Evolutionary conservation across 2,329 filamentous ascomycete genomes (phyloP).

Genomic region (Thielaviopsis euricoi): DNA sequence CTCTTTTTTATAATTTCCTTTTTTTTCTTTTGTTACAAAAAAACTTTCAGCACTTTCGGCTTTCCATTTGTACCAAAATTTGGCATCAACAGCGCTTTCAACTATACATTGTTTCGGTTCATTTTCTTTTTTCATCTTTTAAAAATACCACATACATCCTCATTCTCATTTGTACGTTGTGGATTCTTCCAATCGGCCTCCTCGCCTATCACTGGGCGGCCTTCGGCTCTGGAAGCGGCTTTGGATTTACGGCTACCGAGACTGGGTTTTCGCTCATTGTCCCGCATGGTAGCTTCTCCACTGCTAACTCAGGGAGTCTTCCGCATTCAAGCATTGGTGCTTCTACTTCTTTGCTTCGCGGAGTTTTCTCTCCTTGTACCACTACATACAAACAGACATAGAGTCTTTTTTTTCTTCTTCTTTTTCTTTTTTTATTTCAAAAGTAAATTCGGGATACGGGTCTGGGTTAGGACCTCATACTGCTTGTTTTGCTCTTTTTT

Average conservation of each 20-base stretch:
- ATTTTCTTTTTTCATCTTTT: background rate
- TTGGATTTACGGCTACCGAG: no score
- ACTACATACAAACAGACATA: background rate
- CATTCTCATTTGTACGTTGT: background rate
- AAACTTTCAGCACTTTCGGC: no score
- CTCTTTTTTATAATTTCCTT: background rate
- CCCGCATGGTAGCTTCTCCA: no score
- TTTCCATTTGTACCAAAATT: slow-evolving; percentile 6
- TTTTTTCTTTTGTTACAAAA: slow-evolving; percentile 1
- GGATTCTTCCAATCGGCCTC: background rate
- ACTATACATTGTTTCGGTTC: slow-evolving; percentile 6
- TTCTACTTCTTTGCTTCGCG: no score
- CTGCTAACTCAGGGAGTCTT: no score
- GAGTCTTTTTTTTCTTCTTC: background rate
- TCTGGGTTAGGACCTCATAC: background rate
- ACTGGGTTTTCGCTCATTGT: no score
- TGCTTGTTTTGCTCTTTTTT: background rate
- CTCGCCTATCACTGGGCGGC: no score
- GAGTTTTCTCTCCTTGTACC: background rate
- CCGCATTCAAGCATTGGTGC: no score
- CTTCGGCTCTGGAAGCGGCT: no score
- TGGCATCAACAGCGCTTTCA: slow-evolving; percentile 9
- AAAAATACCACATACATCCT: background rate
- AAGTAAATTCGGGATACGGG: background rate
- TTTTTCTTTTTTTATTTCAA: background rate